These are phyloP conservation scores for Phytophthora kernoviae DNA, from an alignment of 352 stramenopile species.

Conservation along the genomic window DNA sequence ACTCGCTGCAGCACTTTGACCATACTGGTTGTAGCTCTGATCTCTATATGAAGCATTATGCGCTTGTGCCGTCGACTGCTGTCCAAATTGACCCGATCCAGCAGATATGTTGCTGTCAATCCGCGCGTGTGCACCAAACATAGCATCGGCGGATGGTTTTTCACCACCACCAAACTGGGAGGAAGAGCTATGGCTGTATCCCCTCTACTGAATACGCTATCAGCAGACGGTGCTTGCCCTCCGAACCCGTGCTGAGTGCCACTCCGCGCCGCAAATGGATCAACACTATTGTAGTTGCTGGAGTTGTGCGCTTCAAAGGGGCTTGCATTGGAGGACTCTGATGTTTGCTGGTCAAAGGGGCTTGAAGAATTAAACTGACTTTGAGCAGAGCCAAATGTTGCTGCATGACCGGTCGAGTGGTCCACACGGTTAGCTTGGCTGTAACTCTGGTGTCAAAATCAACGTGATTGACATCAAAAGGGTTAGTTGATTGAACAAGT, in stretches of 20 bases:
- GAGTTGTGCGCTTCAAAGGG: constrained; percentile 21
- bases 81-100: constrained; percentile 16
- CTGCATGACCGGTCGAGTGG: constrained; percentile 8
- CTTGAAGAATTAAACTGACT: constrained; percentile 20
- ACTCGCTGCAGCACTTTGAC: constrained; percentile 7
- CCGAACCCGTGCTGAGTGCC: constrained; percentile 29
- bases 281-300: constrained; percentile 14
- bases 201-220: constrained; percentile 21
- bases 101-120: constrained; percentile 5
- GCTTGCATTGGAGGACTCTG: constrained; percentile 13
- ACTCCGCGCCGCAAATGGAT: constrained; percentile 28
- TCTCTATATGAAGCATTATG: constrained; percentile 16
- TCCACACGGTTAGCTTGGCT: constrained; percentile 15
- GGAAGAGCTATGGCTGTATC: constrained; percentile 5
- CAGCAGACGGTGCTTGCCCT: constrained; percentile 17
- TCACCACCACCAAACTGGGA: constrained; percentile 30
- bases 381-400: constrained; percentile 11
- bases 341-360: constrained; percentile 22
- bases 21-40: constrained; percentile 23
- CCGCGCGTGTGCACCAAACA: constrained; percentile 29
- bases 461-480: background rate
- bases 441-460: constrained; percentile 24
- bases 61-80: constrained; percentile 10
- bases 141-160: constrained; percentile 24
- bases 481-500: constrained; percentile 8